Evolutionary conservation across 2,329 filamentous ascomycete species (phyloP).

Genomic region (Phoma sp.): DNA sequence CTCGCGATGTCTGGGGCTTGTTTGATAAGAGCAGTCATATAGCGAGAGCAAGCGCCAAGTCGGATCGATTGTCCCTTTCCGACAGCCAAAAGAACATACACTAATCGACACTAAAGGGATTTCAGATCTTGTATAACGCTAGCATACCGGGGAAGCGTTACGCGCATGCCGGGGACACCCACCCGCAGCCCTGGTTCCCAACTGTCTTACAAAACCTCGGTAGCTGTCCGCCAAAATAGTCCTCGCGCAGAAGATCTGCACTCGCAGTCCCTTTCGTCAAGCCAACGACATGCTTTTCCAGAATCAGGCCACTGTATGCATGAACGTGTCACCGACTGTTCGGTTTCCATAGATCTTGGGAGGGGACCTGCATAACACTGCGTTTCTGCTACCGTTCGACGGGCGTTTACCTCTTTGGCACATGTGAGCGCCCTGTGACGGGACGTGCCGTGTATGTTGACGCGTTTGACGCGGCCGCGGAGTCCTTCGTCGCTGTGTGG

Average conservation of each 20-base stretch:
- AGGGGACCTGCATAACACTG: slow-evolving; percentile 2
- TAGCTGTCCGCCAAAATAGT: background rate
- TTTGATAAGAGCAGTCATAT: background rate
- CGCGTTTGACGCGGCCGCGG: slow-evolving; percentile 9
- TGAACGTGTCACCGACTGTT: background rate
- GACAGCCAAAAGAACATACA: background rate
- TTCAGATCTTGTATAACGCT: slow-evolving; percentile 13
- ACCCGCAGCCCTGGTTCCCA: background rate
- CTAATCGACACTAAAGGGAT: background rate
- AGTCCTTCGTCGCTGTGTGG: background rate
- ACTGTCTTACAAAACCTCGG: background rate
- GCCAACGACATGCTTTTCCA: slow-evolving; percentile 7
- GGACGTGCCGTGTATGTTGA: background rate
- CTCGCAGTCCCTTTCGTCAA: background rate
- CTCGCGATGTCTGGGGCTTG: background rate
- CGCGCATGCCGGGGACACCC: background rate
- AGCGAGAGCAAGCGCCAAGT: background rate
- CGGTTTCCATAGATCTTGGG: background rate
- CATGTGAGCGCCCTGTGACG: background rate
- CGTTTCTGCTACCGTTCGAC: background rate
- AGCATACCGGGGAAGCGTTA: slow-evolving; percentile 8
- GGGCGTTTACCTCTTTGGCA: background rate
- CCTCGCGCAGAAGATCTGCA: slow-evolving; percentile 1
- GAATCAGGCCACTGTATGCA: slow-evolving; percentile 11
- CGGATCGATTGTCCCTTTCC: background rate